Base-by-base conservation (phyloP, 2,329 filamentous ascomycete genomes). In the Ophiostoma ulmi region DNA sequence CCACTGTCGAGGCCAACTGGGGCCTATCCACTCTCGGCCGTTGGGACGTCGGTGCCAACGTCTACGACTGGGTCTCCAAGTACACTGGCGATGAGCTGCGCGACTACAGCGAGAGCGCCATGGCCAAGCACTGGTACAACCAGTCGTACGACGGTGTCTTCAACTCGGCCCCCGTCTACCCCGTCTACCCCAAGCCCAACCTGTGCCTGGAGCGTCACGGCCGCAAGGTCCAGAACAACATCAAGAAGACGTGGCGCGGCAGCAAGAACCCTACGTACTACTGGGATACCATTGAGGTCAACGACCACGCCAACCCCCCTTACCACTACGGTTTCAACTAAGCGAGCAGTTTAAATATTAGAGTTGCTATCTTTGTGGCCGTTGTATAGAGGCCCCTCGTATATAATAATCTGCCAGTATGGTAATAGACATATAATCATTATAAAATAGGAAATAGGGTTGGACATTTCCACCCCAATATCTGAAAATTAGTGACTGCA, bases 1-100 rank as follows among this genome's bases (percentile, higher is more conserved):
- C 90, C n/a, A 88, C 89, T 22, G 85, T 90, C 11, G 80, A 85
- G 71, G 88, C 88, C 71, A 92, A 92, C 83, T 92, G 89, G 89
- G 83, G 82, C 73, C 84, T 92, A 10, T 84, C 86, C 73, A 90
- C 88, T 0, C 87, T 92, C 2, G 90, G 90, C 13, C 87, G 90
- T 72, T 91, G 85, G 83, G 90, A 92, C 75, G 88, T 89, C 20
- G 88, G 88, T 68, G 90, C 90, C 76, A 92, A 92, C 77, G 85
- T 92, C n/a, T 89, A 87, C 78, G 75, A 83, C 38, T 71, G 86
- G 31, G 88, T 91, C 2, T 88, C 87, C 17, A 78, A 85, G 7
- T 81, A 84, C 79, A 91, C 88, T 0, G 86, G 87, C 69, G 88
- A 90, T 76, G n/a, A n/a, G 7, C 39, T 76, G 48, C 74, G 75